Evolutionary conservation across 768 basidiomycete species (phyloP), one percentile per base, ranked within the genome.

Genomic region (Russula virescens): DNA sequence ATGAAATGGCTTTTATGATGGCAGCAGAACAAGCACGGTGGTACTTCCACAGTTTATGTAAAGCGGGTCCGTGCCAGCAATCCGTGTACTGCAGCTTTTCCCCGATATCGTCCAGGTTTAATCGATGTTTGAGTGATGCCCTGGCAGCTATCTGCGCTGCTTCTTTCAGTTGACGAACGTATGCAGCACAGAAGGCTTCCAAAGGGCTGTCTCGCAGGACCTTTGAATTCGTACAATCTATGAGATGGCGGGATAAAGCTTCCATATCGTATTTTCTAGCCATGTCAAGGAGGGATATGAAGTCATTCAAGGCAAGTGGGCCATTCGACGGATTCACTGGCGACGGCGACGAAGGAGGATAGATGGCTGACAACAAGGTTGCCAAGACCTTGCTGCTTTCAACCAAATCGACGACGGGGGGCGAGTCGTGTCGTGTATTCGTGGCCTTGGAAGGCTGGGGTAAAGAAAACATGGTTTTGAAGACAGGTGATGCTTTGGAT

Each of bases 401-500:
- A 5, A 42, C 8, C 16, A 60, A 18, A 46, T 51, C 21, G 42
- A 60, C 23, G 5, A 51, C n/a, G 23, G 58, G 19, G 34, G 19
- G 42, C 9, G 40, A 13, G 2, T 43, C 26, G 18, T 31, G 5
- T 35, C n/a, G 23, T 25, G 28, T 25, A 11, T 11, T 19, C 10
- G 60, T 13, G 25, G 53, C 8, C 3, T 31, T 31, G 3, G 31
- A 5, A 38, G 38, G 38, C 10, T 38, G 38, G 8, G 38, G 38
- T 11, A 38, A 38, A 38, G 38, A 38, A 38, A 38, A 38, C 38
- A 38, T 38, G 38, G 6, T 38, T 2, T 38, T 31, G 45, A 61
- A 61, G 53, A 61, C 23, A 23, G 52, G 60, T 14, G 60, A 60
- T 35, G 60, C 43, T 35, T 47, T 38, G 18, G 45, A 46, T 35